Conservation (phyloP, 1,284 basidiomycete genomes). For the Melanopsichium pennsylvanicum region DNA sequence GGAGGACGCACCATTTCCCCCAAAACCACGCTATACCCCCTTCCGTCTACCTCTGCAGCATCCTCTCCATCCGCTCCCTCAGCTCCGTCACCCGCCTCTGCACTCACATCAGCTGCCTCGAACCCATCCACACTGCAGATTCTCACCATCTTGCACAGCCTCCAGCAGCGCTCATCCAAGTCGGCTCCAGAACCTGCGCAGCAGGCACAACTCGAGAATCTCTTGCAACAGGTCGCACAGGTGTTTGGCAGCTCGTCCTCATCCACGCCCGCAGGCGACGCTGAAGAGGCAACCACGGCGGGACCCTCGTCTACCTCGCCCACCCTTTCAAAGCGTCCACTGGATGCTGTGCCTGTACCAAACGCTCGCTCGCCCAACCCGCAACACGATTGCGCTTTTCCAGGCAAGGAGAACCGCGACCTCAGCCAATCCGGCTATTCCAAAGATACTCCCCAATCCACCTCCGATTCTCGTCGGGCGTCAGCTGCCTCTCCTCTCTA, state of each 20-base stretch:
- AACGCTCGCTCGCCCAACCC: slow-evolving; percentile 12
- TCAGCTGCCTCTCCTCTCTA: slow-evolving; percentile 15
- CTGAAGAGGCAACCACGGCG: slow-evolving; percentile 2
- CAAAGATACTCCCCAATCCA: slow-evolving; percentile 17
- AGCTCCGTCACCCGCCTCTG: slow-evolving; percentile 12
- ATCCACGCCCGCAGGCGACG: slow-evolving; percentile 13
- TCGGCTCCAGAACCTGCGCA: slow-evolving; percentile 45
- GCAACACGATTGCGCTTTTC: not conserved
- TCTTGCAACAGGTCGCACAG: slow-evolving; percentile 36
- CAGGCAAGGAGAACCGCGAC: slow-evolving; percentile 35
- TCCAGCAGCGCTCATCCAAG: slow-evolving; percentile 38
- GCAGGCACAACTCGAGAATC: slow-evolving; percentile 41
- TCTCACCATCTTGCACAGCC: slow-evolving; percentile 37
- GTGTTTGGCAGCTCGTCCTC: slow-evolving; percentile 20
- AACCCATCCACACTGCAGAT: slow-evolving; percentile 39
- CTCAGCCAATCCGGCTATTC: not conserved
- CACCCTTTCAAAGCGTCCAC: slow-evolving; percentile 12
- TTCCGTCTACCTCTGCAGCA: slow-evolving; percentile 11
- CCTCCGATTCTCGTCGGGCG: slow-evolving; percentile 11
- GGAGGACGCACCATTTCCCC: slow-evolving; percentile 24
- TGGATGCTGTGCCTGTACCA: slow-evolving; percentile 20
- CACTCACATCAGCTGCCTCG: slow-evolving; percentile 14
- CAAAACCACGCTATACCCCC: slow-evolving; percentile 7
- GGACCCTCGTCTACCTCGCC: slow-evolving; percentile 11
- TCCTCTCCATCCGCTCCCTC: slow-evolving; percentile 11